Evolutionary conservation across 306 rosid species (phyloP).

Genomic region (Oemleria cerasiformis): DNA sequence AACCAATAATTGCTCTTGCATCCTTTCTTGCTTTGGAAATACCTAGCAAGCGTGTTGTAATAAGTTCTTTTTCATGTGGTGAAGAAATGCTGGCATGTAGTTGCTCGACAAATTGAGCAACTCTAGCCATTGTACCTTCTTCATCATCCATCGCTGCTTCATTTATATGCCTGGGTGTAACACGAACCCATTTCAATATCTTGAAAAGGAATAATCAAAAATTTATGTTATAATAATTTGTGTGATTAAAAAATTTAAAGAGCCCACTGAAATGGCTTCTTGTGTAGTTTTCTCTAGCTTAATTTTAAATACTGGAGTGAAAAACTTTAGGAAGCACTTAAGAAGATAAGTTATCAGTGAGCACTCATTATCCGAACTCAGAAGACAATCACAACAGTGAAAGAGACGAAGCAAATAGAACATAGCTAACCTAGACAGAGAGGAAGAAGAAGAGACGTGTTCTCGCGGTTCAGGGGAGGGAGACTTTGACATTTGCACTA

Average conservation of each 20-base stretch:
- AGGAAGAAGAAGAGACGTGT: conserved; percentile 37
- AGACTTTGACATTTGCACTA: conserved; percentile 77
- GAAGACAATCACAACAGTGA: background rate
- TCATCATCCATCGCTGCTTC: conserved; percentile 66
- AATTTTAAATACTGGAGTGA: background rate
- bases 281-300: background rate
- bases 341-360: background rate
- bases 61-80: conserved; percentile 68
- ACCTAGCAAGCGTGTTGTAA: conserved; percentile 63
- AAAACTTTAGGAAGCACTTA: background rate
- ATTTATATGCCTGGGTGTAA: conserved; percentile 50
- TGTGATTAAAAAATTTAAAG: background rate
- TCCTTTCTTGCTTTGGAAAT: conserved; percentile 74
- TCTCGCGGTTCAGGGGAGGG: conserved; percentile 47
- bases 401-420: conserved; percentile 14
- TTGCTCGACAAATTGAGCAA: conserved; percentile 86
- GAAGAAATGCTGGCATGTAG: conserved; percentile 83
- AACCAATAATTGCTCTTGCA: conserved; percentile 75
- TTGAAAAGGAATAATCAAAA: background rate
- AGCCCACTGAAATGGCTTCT: background rate
- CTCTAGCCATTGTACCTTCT: conserved; percentile 70
- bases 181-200: conserved; percentile 5
- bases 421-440: conserved; percentile 44
- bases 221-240: background rate
- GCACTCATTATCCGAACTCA: background rate